phyloP scores from a whole-genome alignment of 352 stramenopile species.

The Pythium coloratum region DNA sequence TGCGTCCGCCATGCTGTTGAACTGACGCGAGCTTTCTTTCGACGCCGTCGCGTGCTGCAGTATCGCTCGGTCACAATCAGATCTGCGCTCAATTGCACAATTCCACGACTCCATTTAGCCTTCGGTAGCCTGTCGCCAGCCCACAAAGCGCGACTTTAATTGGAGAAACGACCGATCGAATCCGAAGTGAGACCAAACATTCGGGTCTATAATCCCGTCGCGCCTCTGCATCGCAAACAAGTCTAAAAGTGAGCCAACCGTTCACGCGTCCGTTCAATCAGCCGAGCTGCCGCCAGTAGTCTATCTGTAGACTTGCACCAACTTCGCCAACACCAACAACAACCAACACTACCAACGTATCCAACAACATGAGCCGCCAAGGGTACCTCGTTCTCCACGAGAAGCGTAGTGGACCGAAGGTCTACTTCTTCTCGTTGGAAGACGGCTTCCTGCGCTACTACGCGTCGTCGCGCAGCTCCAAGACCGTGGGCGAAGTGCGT shows the following conservation, averaged over 20 bases:
- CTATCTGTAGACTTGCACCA: slow-evolving; percentile 9
- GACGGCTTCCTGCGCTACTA: slow-evolving; percentile 82
- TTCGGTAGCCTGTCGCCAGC: neutral
- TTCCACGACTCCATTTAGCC: slow-evolving; percentile 2
- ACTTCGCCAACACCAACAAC: slow-evolving; percentile 16
- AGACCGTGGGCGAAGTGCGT: slow-evolving; percentile 59
- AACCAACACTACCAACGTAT: neutral
- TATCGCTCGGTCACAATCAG: slow-evolving; percentile 3
- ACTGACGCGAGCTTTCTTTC: slow-evolving; percentile 1
- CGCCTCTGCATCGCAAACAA: slow-evolving; percentile 20
- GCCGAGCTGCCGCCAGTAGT: neutral
- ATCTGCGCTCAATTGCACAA: slow-evolving; percentile 6
- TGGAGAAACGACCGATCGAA: slow-evolving; percentile 12
- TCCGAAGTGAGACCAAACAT: slow-evolving; percentile 11
- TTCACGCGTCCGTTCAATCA: slow-evolving; percentile 7
- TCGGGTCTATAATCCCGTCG: neutral
- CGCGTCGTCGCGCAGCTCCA: slow-evolving; percentile 33
- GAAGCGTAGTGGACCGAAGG: slow-evolving; percentile 46
- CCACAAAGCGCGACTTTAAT: neutral
- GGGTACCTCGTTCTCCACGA: slow-evolving; percentile 80
- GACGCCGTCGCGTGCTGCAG: slow-evolving; percentile 5
- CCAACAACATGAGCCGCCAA: slow-evolving; percentile 59
- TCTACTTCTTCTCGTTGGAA: slow-evolving; percentile 80
- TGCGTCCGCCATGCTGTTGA: neutral
- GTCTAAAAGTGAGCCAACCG: slow-evolving; percentile 13